Evolutionary conservation across 2,329 filamentous ascomycete species (phyloP), one percentile per base, ranked within the genome.

Genomic region (Curvularia lunata): DNA sequence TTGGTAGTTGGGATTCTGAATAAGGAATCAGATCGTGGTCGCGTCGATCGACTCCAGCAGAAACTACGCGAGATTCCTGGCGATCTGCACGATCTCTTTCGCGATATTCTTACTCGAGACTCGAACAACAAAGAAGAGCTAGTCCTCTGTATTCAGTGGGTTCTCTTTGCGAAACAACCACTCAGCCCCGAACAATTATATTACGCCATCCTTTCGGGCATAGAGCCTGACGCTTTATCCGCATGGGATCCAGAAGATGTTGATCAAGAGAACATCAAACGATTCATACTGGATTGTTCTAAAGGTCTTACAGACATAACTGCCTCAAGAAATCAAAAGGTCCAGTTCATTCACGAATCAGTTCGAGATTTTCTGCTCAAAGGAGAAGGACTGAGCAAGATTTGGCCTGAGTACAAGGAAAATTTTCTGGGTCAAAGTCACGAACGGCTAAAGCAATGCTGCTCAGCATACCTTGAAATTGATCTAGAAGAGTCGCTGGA

Each of bases 371-470:
- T 78, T 52, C 65, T 81, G 19, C 61, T 80, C 1, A 75, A 75
- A 49, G 73, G 76, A 47, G 68, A 76, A 43, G 74, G 74, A 0
- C 54, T 70, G 0, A 32, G 59, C 37, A 51, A 60, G 21, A 60
- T 80, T 10, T 75, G 68, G 71, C 68, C 77, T 4, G 72, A 77
- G 1, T 55, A 76, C 34, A 59, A 50, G n/a, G 57, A 48, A 3
- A 73, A 78, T 27, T 70, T 78, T 19, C 52, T 71, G 27, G 67
- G 72, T 0, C 51, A 62, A 37, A 75, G 80, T 47, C 76, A 85
- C 40, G 77, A 84, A 1, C 65, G 52, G 18, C 66, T 84, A 5
- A 58, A 60, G 21, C 55, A 70, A 34, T 80, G 77, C 53, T 85
- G 83, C 58, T 49, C 70, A 2, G 54, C 50, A 1, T 81, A 84